phyloP scores from a whole-genome alignment of 345 rosid species.

The Viola odorata region DNA sequence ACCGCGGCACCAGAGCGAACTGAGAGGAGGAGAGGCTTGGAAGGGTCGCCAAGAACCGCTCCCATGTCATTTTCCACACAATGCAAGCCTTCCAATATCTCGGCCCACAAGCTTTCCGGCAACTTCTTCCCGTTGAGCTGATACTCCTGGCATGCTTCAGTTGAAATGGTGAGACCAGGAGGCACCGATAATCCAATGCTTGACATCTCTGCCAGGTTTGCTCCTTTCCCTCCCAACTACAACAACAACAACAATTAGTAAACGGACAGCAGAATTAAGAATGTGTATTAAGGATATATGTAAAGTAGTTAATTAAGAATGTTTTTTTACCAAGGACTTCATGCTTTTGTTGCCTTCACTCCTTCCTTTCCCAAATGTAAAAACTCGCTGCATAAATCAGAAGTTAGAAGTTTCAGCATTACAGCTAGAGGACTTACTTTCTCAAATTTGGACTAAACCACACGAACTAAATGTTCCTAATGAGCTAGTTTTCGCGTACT shows the following conservation, averaged over 20 bases:
- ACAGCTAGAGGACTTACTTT: background rate
- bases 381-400: constrained; percentile 56
- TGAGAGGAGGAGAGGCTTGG: constrained; percentile 85
- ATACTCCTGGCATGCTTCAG: constrained; percentile 87
- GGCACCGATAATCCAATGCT: constrained; percentile 94
- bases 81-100: constrained; percentile 51
- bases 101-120: constrained; percentile 74
- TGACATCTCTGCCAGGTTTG: constrained; percentile 96
- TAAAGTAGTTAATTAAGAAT: background rate
- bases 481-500: background rate
- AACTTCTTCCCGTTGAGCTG: constrained; percentile 57
- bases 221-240: constrained; percentile 97
- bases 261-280: too few species aligned
- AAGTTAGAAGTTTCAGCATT: constrained; percentile 2
- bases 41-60: constrained; percentile 67
- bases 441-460: too few species aligned
- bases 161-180: constrained; percentile 87
- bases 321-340: constrained; percentile 76
- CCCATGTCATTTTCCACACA: constrained; percentile 72
- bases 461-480: too few species aligned
- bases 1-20: constrained; percentile 99
- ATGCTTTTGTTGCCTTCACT: constrained; percentile 96
- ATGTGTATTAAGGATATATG: too few species aligned
- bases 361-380: constrained; percentile 77
- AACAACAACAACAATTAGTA: background rate